phyloP scores from a whole-genome alignment of 768 basidiomycete species.

The Hortiboletus campestris region DNA sequence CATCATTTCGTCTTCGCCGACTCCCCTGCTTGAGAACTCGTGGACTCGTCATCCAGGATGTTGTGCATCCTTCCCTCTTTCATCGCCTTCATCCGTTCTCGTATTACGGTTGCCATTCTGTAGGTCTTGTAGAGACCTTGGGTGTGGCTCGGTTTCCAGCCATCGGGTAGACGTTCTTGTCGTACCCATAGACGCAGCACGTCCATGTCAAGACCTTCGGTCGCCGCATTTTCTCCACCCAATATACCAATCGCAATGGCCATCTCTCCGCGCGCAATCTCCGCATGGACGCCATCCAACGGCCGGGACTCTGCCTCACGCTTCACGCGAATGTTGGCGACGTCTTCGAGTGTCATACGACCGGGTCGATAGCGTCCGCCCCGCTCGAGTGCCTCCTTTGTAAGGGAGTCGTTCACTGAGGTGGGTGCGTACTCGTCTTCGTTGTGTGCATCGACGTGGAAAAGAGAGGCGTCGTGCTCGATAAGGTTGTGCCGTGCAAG shows the following conservation, averaged over 20 bases:
- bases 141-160: constrained; percentile 33
- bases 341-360: constrained; percentile 33
- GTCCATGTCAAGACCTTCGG: constrained; percentile 44
- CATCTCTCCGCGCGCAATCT: constrained; percentile 69
- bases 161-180: constrained; percentile 49
- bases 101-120: constrained; percentile 27
- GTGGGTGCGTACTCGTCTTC: constrained; percentile 47
- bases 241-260: constrained; percentile 57
- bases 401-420: constrained; percentile 34
- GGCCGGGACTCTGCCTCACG: constrained; percentile 45
- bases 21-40: not conserved
- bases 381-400: constrained; percentile 39
- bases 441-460: constrained; percentile 45
- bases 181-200: constrained; percentile 50
- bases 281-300: constrained; percentile 47
- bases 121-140: constrained; percentile 32
- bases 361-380: constrained; percentile 28
- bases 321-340: constrained; percentile 51
- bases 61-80: constrained; percentile 18
- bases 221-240: constrained; percentile 34
- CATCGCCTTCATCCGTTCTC: constrained; percentile 28
- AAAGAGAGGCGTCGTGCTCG: constrained; percentile 62
- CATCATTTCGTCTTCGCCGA: constrained; percentile 19
- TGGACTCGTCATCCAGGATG: constrained; percentile 13
- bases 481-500: constrained; percentile 49